Base-by-base conservation (phyloP, 2,329 filamentous ascomycete species). In the Epichloe uncinata region DNA sequence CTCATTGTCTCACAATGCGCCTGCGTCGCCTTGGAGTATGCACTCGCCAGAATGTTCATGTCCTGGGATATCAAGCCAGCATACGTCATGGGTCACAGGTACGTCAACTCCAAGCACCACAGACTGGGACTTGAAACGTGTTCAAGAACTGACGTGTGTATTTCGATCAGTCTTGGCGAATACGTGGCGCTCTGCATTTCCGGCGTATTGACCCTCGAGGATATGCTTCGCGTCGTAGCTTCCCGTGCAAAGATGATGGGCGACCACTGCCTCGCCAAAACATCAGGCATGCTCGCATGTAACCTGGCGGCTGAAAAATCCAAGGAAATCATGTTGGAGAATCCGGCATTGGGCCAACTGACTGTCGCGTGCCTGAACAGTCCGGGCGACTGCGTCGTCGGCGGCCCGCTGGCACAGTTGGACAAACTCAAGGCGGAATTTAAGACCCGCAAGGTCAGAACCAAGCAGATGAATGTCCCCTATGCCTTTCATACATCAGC, bases 171-270 rank as follows among this genome's bases (percentile, higher is more conserved):
- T 44, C 53, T 57, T 2, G 55, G 55, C 4, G 49, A 57, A n/a
- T 57, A 55, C n/a, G 54, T 54, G 0, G 58, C 69, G 85, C 35
- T 88, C 7, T 75, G 85, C 58, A 74, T 81, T 42, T 81, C 84
- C 47, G 84, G 83, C 48, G 83, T 87, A 16, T 70, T 88, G 20
- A 85, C 82, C 80, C 80, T 78, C 20, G 79, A 78, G 57, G 84
- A 88, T 61, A 79, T 84, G 59, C 76, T 91, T 51, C 84, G 81
- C 55, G 72, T 90, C 1, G 84, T 89, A 22, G 85, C 85, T 42
- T 65, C 71, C 50, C 77, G 86, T 55, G 84, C 85, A n/a, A 69
- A 77, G 60, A 71, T 87, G 11, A 72, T 89, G 3, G 74, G 81
- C 42, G 69, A 78, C 49, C 76, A 78, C 57, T 89, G 84, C 69